Evolutionary conservation across 2,329 filamentous ascomycete species (phyloP).

Genomic region (Alternaria alternata): DNA sequence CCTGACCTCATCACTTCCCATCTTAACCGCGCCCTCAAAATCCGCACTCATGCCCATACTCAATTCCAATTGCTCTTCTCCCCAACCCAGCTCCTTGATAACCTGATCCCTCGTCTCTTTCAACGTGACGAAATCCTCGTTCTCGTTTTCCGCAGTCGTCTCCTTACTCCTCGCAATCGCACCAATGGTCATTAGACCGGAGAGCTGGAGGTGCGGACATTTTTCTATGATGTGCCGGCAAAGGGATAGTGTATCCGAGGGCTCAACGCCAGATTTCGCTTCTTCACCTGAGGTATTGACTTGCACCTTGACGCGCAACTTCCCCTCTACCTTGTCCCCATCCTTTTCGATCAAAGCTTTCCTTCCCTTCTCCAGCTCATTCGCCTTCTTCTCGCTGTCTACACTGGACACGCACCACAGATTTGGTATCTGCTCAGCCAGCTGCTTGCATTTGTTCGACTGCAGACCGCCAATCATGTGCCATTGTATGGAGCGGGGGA

Average conservation of each 20-base stretch:
- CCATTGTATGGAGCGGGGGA: conserved; percentile 83
- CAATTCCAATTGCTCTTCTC: conserved; percentile 73
- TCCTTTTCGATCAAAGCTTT: conserved; percentile 60
- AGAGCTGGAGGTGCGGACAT: conserved; percentile 76
- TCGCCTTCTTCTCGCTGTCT: conserved; percentile 86
- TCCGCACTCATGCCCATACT: conserved; percentile 99
- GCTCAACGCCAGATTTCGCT: conserved; percentile 82
- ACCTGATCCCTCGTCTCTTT: conserved; percentile 75
- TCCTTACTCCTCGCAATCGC: conserved; percentile 86
- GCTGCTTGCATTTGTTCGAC: conserved; percentile 88
- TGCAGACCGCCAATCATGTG: conserved; percentile 97
- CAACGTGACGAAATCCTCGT: conserved; percentile 84
- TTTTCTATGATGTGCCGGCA: conserved; percentile 74
- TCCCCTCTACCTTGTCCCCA: conserved; percentile 22
- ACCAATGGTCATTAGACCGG: conserved; percentile 96
- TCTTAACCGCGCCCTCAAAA: conserved; percentile 83
- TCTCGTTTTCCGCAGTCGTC: conserved; percentile 76
- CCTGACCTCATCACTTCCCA: conserved; percentile 89
- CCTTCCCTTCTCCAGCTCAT: conserved; percentile 79
- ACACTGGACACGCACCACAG: conserved; percentile 92
- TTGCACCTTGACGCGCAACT: conserved; percentile 83
- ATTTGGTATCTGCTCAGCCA: conserved; percentile 84
- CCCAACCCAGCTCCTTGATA: conserved; percentile 65
- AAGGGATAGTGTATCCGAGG: conserved; percentile 68
- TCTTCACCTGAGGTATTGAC: conserved; percentile 94